phyloP scores from a whole-genome alignment of 1,284 basidiomycete species.

The Veloporphyrellus conicus region DNA sequence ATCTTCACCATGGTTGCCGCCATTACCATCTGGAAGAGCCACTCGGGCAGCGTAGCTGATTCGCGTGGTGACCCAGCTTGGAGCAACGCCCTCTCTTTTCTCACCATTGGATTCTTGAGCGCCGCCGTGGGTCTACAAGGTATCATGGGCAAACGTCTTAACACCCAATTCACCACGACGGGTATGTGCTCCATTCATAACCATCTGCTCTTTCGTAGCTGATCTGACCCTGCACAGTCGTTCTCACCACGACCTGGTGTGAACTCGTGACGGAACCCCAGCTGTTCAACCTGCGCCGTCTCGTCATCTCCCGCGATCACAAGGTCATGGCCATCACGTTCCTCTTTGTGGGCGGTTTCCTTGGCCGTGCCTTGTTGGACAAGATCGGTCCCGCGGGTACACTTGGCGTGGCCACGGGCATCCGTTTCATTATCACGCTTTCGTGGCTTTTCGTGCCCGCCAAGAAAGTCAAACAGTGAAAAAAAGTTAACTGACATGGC shows the following conservation, averaged over 20 bases:
- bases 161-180: constrained; percentile 75
- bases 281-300: constrained; percentile 52
- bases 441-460: constrained; percentile 68
- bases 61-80: constrained; percentile 62
- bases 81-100: constrained; percentile 62
- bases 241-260: constrained; percentile 80
- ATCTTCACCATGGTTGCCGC: constrained; percentile 71
- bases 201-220: background rate
- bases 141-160: constrained; percentile 74
- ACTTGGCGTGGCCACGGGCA: constrained; percentile 63
- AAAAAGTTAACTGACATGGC: background rate
- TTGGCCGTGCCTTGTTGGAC: constrained; percentile 61
- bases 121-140: constrained; percentile 77
- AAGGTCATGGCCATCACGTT: constrained; percentile 62
- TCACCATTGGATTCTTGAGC: constrained; percentile 71
- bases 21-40: constrained; percentile 61
- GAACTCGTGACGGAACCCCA: constrained; percentile 78
- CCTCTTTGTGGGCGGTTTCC: constrained; percentile 76
- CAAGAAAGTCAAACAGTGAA: constrained; percentile 33
- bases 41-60: constrained; percentile 51
- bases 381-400: constrained; percentile 60
- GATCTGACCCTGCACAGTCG: constrained; percentile 38
- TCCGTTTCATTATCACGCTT: constrained; percentile 60
- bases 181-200: constrained; percentile 42
- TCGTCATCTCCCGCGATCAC: constrained; percentile 66